Evolutionary conservation across 768 basidiomycete species (phyloP), one percentile per base, ranked within the genome.

Genomic region (Cystofilobasidium ferigula): DNA sequence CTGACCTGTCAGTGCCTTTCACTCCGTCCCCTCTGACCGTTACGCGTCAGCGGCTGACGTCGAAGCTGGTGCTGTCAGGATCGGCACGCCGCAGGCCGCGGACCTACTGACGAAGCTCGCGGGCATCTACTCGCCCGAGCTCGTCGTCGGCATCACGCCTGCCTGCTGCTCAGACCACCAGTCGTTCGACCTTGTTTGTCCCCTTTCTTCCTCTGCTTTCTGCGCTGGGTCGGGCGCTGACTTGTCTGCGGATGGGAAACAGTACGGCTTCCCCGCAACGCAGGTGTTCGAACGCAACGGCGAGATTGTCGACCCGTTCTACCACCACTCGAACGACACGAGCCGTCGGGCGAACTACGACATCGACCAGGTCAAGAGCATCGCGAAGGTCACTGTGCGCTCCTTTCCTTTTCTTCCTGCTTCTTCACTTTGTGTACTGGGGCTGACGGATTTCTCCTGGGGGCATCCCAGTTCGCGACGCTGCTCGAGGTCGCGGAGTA

Each of bases 271-370:
- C 79, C 84, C 90, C 9, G 82, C 91, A 0, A 88, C 88, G 0
- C 86, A 89, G 70, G 83, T 94, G 22, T 94, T 90, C 71, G 92
- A 94, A 72, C 85, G 90, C 56, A 87, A 86, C 0, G 91, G 89
- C 5, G 83, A 82, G 13, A 90, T 95, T 72, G 84, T 81, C 22
- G 90, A 91, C 74, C 89, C 89, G 13, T 88, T 87, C 85, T 91
- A 90, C 73, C 88, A 90, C 74, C 89, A 88, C 74, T 85, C 85
- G 81, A 87, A 86, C 45, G 92, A 95, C 73, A 62, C 93, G 57
- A 87, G 86, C 70, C 81, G 87, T 61, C 81, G 92, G 54, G 80
- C 81, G 34, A 86, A 87, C 20, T 95, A 86, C 73, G 89, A 92
- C 74, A 81, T 94, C 64, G 79, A 85, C 24, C 92, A 95, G 74